Percentiles rank a stretch among this genome's conserved stretches.
Evolutionary conservation across 441 rosid species (phyloP).

Genomic region (Erodium trifolium): DNA sequence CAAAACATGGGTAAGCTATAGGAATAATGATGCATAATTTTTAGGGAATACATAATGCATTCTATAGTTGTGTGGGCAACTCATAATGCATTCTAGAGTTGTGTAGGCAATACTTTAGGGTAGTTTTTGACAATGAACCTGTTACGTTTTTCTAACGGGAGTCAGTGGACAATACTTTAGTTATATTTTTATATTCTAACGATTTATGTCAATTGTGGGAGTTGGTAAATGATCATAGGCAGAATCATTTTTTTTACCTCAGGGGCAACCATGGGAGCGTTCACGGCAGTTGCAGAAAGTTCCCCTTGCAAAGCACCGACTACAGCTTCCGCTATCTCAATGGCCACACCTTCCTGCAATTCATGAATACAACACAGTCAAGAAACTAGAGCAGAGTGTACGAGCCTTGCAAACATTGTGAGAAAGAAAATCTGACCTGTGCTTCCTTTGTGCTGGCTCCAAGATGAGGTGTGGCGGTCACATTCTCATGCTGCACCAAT

Average conservation of each 20-base stretch:
- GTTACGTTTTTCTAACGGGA: too few species aligned
- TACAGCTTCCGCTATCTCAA: conserved; percentile 92
- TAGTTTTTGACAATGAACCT: too few species aligned
- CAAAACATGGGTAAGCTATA: background rate
- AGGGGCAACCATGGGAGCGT: conserved; percentile 97
- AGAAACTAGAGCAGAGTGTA: too few species aligned
- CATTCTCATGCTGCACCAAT: conserved; percentile 73
- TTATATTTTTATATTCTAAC: too few species aligned
- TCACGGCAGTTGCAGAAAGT: conserved; percentile 94
- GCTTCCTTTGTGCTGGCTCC: conserved; percentile 98
- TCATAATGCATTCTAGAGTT: too few species aligned
- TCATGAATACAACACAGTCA: too few species aligned
- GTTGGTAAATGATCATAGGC: background rate
- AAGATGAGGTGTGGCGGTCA: conserved; percentile 88
- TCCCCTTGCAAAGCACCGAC: conserved; percentile 68
- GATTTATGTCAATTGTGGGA: background rate
- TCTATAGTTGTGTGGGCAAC: too few species aligned
- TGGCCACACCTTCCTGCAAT: conserved; percentile 79
- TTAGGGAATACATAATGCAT: too few species aligned
- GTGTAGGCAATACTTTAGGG: too few species aligned
- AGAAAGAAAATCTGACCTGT: background rate
- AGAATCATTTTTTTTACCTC: conserved; percentile 25
- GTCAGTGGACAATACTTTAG: too few species aligned
- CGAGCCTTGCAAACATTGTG: too few species aligned
- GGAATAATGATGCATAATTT: too few species aligned